phyloP scores from a whole-genome alignment of 495 filamentous ascomycete genomes.

The Zalerion maritima region DNA sequence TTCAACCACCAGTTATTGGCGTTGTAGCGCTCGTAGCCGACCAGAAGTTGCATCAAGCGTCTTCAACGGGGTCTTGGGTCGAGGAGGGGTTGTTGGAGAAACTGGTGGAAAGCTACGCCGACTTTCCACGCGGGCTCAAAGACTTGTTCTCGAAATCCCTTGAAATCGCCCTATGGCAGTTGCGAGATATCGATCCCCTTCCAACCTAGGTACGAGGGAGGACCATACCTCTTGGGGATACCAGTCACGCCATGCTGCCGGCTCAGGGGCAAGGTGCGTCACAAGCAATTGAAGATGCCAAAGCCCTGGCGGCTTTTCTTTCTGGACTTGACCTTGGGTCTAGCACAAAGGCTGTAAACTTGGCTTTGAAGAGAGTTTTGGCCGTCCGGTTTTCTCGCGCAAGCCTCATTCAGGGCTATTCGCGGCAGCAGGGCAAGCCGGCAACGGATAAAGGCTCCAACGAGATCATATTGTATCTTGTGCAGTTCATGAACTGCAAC shows the following conservation, averaged over 20 bases:
- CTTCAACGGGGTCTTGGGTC: conserved; percentile 3
- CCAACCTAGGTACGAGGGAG: conserved; percentile 12
- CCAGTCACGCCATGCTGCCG: conserved; percentile 17
- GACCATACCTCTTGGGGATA: conserved; percentile 17
- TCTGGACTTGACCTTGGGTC: background rate
- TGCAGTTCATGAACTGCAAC: conserved; percentile 31
- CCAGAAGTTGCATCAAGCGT: conserved; percentile 1
- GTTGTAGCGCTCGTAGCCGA: conserved; percentile 4
- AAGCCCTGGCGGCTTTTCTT: conserved; percentile 4
- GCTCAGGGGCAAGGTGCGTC: conserved; percentile 14
- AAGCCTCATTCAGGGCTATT: conserved; percentile 15
- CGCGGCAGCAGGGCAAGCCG: conserved; percentile 22
- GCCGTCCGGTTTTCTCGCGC: conserved; percentile 10
- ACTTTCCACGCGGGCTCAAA: conserved; percentile 17
- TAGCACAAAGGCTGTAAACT: background rate
- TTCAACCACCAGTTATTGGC: too few relatives aligned
- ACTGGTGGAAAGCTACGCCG: conserved; percentile 16
- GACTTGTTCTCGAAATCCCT: conserved; percentile 3
- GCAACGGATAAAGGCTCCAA: conserved; percentile 15
- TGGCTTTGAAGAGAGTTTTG: conserved; percentile 5
- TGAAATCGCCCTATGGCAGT: conserved; percentile 14
- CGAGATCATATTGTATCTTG: conserved; percentile 22
- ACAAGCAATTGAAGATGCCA: conserved; percentile 22
- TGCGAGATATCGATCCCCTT: conserved; percentile 20
- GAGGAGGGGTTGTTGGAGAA: conserved; percentile 12